phyloP scores from a whole-genome alignment of 2,329 filamentous ascomycete genomes.

The Scedosporium minutisporum region DNA sequence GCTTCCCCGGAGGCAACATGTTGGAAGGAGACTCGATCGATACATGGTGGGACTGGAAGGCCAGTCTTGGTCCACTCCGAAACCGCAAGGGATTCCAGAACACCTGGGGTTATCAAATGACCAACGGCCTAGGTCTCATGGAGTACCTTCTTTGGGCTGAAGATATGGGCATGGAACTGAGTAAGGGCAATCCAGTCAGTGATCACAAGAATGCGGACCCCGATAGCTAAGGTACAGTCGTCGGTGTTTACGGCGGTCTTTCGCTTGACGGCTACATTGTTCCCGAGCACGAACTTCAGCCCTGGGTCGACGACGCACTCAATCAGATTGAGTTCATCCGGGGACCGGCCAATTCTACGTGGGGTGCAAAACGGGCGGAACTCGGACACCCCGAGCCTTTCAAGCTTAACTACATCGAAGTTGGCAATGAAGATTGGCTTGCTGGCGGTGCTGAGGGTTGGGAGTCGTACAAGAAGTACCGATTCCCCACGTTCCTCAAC shows the following conservation, averaged over 20 bases:
- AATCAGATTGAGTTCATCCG: constrained; percentile 55
- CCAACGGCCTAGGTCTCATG: constrained; percentile 50
- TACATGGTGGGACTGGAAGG: constrained; percentile 41
- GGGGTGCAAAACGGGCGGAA: constrained; percentile 46
- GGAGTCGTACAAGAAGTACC: constrained; percentile 40
- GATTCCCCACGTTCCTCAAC: constrained; percentile 49
- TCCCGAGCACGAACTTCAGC: constrained; percentile 39
- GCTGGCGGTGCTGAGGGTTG: constrained; percentile 35
- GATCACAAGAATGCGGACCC: neutral
- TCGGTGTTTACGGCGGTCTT: constrained; percentile 50
- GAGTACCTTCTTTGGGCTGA: constrained; percentile 54
- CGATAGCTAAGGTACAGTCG: constrained; percentile 21
- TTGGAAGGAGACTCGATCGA: constrained; percentile 36
- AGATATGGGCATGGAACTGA: constrained; percentile 47
- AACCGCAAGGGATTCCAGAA: constrained; percentile 45
- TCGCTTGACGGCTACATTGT: constrained; percentile 43
- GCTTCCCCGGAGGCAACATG: constrained; percentile 58
- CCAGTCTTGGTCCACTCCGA: constrained; percentile 43
- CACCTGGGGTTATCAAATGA: constrained; percentile 52
- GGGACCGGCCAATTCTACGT: constrained; percentile 41
- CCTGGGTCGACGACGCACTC: constrained; percentile 49
- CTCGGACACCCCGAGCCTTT: constrained; percentile 55
- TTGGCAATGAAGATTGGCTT: constrained; percentile 61
- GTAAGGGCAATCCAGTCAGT: constrained; percentile 18
- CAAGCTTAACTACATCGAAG: constrained; percentile 50